Evolutionary conservation across 1,284 basidiomycete genomes (phyloP).

Genomic region (Inonotus hispidus): DNA sequence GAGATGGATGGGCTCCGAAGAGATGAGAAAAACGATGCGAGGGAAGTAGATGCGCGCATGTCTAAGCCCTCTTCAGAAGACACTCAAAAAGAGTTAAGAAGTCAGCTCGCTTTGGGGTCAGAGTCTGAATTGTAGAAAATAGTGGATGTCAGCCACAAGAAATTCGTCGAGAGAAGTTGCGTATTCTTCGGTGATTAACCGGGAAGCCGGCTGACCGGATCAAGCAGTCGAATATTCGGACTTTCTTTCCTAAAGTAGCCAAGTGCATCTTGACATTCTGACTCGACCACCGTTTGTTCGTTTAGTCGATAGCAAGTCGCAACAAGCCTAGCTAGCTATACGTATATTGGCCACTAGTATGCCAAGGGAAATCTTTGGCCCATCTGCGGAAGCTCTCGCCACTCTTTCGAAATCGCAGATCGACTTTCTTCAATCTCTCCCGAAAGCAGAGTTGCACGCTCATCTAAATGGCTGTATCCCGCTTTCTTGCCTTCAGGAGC

Average conservation of each 20-base stretch:
- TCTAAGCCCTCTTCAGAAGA: background rate
- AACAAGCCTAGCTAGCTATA: too few species aligned
- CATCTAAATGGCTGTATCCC: slow-evolving; percentile 82
- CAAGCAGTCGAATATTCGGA: too few species aligned
- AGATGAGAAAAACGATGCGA: slow-evolving; percentile 14
- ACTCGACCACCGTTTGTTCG: background rate
- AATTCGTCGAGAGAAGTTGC: too few species aligned
- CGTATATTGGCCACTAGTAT: background rate
- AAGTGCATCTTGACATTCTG: background rate
- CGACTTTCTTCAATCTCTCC: slow-evolving; percentile 52
- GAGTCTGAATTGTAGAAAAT: too few species aligned
- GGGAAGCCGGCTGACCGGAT: too few species aligned
- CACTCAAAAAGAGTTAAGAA: too few species aligned
- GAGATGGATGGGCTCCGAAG: background rate
- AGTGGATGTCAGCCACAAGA: too few species aligned
- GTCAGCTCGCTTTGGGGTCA: too few species aligned
- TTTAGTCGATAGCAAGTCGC: too few species aligned
- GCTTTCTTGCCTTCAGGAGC: slow-evolving; percentile 52
- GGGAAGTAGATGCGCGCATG: slow-evolving; percentile 14
- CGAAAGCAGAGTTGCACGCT: slow-evolving; percentile 79
- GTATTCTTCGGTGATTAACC: too few species aligned
- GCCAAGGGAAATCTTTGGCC: slow-evolving; percentile 12
- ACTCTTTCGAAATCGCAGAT: slow-evolving; percentile 48
- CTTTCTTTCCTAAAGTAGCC: background rate
- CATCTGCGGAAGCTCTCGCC: slow-evolving; percentile 14